Evolutionary conservation across 768 basidiomycete species (phyloP).

Genomic region (Tremella mesenterica): DNA sequence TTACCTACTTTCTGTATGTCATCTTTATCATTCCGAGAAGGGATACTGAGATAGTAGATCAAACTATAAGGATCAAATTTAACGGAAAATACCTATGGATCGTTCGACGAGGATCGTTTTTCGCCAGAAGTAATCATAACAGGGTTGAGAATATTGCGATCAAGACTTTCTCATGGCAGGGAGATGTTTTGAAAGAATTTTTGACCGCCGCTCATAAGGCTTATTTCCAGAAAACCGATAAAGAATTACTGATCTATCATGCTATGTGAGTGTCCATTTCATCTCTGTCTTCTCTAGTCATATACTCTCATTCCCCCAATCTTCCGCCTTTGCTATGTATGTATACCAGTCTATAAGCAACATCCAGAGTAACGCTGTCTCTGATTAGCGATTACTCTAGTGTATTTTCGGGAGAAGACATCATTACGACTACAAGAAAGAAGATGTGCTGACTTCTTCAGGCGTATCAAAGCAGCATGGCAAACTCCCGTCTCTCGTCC

Average conservation of each 20-base stretch:
- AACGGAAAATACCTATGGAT: constrained; percentile 22
- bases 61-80: constrained; percentile 11
- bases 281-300: background rate
- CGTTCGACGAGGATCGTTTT: background rate
- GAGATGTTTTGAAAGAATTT: constrained; percentile 10
- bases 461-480: constrained; percentile 8
- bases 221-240: constrained; percentile 17
- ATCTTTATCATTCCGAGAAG: background rate
- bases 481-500: constrained; percentile 23
- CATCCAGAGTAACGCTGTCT: no score
- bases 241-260: constrained; percentile 26
- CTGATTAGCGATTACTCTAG: no score
- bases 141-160: constrained; percentile 9
- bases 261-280: constrained; percentile 4
- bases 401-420: no score
- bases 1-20: constrained; percentile 18
- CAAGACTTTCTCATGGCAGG: constrained; percentile 5
- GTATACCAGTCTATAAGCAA: no score
- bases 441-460: background rate
- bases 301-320: no score
- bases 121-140: constrained; percentile 3
- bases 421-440: background rate
- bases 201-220: constrained; percentile 12
- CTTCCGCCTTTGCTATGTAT: no score
- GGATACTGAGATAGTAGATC: constrained; percentile 2